phyloP scores from a whole-genome alignment of 164 flowering plant genomes.

The Macadamia tetraphylla region DNA sequence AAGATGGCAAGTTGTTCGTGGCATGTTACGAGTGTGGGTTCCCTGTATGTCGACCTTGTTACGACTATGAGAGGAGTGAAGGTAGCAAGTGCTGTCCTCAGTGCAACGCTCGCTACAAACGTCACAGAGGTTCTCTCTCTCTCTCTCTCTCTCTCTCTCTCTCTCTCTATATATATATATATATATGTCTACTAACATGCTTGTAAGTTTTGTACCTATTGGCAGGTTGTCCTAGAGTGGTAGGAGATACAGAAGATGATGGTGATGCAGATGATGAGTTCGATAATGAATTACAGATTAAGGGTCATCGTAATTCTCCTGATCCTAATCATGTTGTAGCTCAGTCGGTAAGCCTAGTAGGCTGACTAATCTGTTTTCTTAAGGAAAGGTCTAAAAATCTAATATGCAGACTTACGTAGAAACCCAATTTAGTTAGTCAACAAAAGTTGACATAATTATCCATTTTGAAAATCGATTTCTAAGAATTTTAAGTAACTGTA shows the following conservation, averaged over 20 bases:
- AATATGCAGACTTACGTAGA: not conserved
- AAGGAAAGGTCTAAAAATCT: not conserved
- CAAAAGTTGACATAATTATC: not conserved
- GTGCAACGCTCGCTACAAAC: constrained; percentile 83
- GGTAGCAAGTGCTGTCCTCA: constrained; percentile 85
- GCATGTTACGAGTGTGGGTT: constrained; percentile 80
- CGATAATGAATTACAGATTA: constrained; percentile 65
- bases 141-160: not conserved
- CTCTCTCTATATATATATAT: no score
- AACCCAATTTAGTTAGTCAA: not conserved
- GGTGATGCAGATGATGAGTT: constrained; percentile 62
- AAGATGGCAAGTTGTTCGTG: constrained; percentile 56
- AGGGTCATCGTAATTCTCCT: constrained; percentile 25
- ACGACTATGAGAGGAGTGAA: constrained; percentile 78
- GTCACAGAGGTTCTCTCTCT: constrained; percentile 56
- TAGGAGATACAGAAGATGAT: constrained; percentile 69
- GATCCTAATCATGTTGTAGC: constrained; percentile 17
- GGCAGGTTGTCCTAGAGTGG: constrained; percentile 71
- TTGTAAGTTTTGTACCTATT: not conserved
- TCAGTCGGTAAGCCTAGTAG: constrained; percentile 40
- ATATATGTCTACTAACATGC: no score
- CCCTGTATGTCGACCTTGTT: constrained; percentile 86
- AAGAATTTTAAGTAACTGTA: no score
- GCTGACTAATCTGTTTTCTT: not conserved
- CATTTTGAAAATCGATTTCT: no score